Percentiles rank a stretch among this genome's conserved stretches.
Conservation (phyloP, 345 rosid genomes). For the Pugionium dolabratum region DNA sequence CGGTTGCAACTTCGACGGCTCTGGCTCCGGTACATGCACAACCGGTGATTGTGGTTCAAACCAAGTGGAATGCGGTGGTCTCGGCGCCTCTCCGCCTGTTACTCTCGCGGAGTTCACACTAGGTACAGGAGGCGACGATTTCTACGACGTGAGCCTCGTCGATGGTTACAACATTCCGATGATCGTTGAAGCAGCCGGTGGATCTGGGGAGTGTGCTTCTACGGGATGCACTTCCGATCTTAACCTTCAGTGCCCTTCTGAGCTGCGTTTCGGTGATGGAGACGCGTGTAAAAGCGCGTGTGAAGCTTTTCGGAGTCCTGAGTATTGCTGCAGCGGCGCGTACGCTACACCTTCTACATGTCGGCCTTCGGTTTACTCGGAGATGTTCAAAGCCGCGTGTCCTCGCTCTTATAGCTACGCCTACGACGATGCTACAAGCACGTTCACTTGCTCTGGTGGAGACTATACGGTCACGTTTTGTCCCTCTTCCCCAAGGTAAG, state of each 20-base stretch:
- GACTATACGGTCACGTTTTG: slow-evolving; percentile 95
- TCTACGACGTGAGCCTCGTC: slow-evolving; percentile 93
- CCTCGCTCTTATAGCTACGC: slow-evolving; percentile 95
- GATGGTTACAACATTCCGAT: slow-evolving; percentile 92
- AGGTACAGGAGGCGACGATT: slow-evolving; percentile 77
- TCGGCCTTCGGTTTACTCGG: slow-evolving; percentile 79
- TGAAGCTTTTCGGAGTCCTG: slow-evolving; percentile 83
- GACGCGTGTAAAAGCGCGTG: slow-evolving; percentile 94
- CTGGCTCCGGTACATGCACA: slow-evolving; percentile 58
- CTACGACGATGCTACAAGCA: slow-evolving; percentile 87
- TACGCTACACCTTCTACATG: slow-evolving; percentile 81
- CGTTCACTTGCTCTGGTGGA: slow-evolving; percentile 85
- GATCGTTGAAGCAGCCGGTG: slow-evolving; percentile 73
- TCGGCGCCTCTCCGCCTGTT: slow-evolving; percentile 81
- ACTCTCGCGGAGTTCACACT: slow-evolving; percentile 89
- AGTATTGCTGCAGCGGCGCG: slow-evolving; percentile 98
- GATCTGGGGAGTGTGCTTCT: slow-evolving; percentile 72
- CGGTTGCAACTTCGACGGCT: slow-evolving; percentile 60
- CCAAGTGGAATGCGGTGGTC: slow-evolving; percentile 62
- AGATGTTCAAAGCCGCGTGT: slow-evolving; percentile 88
- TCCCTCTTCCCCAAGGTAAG: slow-evolving; percentile 84
- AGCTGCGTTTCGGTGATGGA: slow-evolving; percentile 63
- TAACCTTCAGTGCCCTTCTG: slow-evolving; percentile 77
- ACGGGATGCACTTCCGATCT: slow-evolving; percentile 81
- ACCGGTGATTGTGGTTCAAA: slow-evolving; percentile 85